Conservation (phyloP, 2,329 filamentous ascomycete genomes). For the Byssoonygena ceratinophila region DNA sequence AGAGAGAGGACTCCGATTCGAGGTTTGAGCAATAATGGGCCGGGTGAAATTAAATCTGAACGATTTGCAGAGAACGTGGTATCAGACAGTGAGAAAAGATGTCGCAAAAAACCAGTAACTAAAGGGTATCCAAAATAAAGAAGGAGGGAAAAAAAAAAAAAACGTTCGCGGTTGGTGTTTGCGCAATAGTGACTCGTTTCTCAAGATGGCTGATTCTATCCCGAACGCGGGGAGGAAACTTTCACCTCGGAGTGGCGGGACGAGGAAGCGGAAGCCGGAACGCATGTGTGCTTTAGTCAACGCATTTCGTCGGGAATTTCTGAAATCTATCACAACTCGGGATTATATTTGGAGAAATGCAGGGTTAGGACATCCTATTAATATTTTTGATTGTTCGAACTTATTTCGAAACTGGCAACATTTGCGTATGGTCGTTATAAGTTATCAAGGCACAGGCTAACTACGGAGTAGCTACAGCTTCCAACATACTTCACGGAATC, state of each 20-base stretch:
- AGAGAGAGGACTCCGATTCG: background rate
- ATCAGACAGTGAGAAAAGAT: background rate
- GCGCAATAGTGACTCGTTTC: background rate
- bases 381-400: too few relatives aligned
- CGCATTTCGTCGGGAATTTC: background rate
- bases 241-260: slow-evolving; percentile 12
- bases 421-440: too few relatives aligned
- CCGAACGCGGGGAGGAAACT: slow-evolving; percentile 4
- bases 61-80: background rate
- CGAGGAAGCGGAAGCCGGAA: background rate
- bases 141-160: background rate
- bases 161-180: background rate
- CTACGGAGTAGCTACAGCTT: too few relatives aligned
- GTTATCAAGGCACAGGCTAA: too few relatives aligned
- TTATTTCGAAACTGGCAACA: too few relatives aligned
- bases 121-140: background rate
- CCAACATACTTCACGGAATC: too few relatives aligned
- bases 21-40: background rate
- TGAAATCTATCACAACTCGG: too few relatives aligned
- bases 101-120: background rate
- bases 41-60: background rate
- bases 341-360: too few relatives aligned
- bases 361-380: too few relatives aligned
- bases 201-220: background rate
- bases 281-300: background rate